phyloP scores from a whole-genome alignment of 1,139 yeast species.

The Saccharomycopsis crataegensis region DNA sequence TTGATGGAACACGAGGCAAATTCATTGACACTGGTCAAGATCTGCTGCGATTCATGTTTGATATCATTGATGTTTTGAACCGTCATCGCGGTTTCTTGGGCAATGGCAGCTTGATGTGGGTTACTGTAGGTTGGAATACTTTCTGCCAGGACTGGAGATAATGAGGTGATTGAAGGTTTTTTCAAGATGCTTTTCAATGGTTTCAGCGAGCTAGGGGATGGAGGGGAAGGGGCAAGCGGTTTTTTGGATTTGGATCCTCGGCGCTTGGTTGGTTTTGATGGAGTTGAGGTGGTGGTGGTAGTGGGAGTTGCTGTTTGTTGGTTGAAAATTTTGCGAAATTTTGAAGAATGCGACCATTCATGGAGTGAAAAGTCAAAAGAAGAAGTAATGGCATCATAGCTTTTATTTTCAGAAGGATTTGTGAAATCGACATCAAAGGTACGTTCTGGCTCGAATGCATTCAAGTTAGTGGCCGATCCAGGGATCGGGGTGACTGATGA shows the following conservation, averaged over 20 bases:
- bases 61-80: neutral
- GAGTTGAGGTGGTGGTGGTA: no score
- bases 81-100: neutral
- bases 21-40: neutral
- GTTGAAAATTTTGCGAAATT: slow-evolving; percentile 1
- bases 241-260: no score
- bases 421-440: neutral
- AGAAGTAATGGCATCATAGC: slow-evolving; percentile 6
- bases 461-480: neutral
- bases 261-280: no score
- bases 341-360: slow-evolving; percentile 10
- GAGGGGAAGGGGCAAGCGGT: neutral
- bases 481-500: neutral
- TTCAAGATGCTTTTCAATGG: slow-evolving; percentile 7
- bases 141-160: neutral
- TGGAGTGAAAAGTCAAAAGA: slow-evolving; percentile 11
- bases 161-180: neutral
- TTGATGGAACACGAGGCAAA: no score
- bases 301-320: neutral
- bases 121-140: neutral
- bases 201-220: neutral
- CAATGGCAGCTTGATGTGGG: neutral
- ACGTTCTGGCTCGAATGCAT: slow-evolving; percentile 1
- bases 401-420: neutral
- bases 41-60: neutral